Evolutionary conservation across 768 basidiomycete species (phyloP).

Genomic region (Pisolithus tinctorius): DNA sequence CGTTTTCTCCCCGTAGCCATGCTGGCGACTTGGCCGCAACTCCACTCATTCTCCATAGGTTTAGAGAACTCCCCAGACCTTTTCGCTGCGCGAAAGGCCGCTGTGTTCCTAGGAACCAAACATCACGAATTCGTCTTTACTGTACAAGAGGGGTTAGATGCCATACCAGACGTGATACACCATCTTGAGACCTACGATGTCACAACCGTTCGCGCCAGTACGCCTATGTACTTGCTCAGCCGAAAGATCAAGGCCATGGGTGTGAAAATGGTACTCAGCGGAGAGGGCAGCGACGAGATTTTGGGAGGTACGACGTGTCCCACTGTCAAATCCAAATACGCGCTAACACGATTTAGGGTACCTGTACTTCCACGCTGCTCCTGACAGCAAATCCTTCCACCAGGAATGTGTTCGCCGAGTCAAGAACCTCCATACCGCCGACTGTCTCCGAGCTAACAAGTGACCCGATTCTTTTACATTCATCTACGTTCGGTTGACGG

Average conservation of each 20-base stretch:
- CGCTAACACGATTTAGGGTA: slow-evolving; percentile 53
- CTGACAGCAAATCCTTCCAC: slow-evolving; percentile 82
- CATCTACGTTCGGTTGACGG: slow-evolving; percentile 1
- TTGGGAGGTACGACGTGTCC: slow-evolving; percentile 63
- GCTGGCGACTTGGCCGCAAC: slow-evolving; percentile 85
- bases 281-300: slow-evolving; percentile 97
- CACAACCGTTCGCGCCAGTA: slow-evolving; percentile 94
- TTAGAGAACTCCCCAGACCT: slow-evolving; percentile 93
- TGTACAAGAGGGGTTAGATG: slow-evolving; percentile 95
- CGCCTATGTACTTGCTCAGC: slow-evolving; percentile 97
- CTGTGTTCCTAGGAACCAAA: slow-evolving; percentile 86
- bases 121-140: slow-evolving; percentile 99
- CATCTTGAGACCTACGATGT: slow-evolving; percentile 99
- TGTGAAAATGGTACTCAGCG: slow-evolving; percentile 98
- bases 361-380: slow-evolving; percentile 98
- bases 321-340: background rate
- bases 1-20: slow-evolving; percentile 39
- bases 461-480: slow-evolving; percentile 25
- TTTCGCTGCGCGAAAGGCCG: slow-evolving; percentile 88
- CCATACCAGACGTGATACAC: slow-evolving; percentile 94
- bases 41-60: slow-evolving; percentile 97
- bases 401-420: slow-evolving; percentile 92
- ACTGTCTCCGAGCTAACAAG: slow-evolving; percentile 99
- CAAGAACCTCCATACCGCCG: slow-evolving; percentile 95
- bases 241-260: slow-evolving; percentile 99